Evolutionary conservation across 768 basidiomycete species (phyloP).

Genomic region (Daedaleopsis nitida): DNA sequence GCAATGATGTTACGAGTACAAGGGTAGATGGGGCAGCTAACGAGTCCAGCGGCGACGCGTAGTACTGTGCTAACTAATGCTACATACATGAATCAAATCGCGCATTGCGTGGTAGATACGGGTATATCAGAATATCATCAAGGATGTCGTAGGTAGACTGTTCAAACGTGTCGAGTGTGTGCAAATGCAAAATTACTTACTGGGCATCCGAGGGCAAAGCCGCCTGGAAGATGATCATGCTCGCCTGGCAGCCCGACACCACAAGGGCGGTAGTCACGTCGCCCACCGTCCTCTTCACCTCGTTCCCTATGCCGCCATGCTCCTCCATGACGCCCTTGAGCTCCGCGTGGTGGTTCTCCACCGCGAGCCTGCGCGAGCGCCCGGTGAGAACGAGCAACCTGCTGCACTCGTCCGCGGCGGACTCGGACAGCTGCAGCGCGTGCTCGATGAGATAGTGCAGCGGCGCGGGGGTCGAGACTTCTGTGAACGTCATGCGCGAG

Average conservation of each 20-base stretch:
- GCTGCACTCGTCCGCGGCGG: slow-evolving; percentile 20
- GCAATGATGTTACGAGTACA: slow-evolving; percentile 3
- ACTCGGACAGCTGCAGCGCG: slow-evolving; percentile 33
- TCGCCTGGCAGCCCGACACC: slow-evolving; percentile 55
- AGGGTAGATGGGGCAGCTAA: neutral
- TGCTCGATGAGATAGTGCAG: slow-evolving; percentile 55
- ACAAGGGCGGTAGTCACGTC: slow-evolving; percentile 82
- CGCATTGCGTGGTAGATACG: neutral
- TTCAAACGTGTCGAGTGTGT: neutral
- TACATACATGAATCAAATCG: neutral
- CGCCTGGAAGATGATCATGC: slow-evolving; percentile 72
- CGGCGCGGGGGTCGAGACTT: slow-evolving; percentile 56
- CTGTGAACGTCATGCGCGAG: slow-evolving; percentile 63
- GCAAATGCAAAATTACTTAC: neutral
- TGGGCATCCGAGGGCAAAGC: slow-evolving; percentile 13
- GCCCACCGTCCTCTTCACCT: slow-evolving; percentile 82
- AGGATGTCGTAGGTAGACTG: neutral
- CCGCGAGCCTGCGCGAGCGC: slow-evolving; percentile 71
- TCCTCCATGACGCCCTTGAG: slow-evolving; percentile 62
- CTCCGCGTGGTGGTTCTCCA: slow-evolving; percentile 73
- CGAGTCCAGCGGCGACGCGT: neutral
- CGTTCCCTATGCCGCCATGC: slow-evolving; percentile 53
- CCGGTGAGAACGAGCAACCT: slow-evolving; percentile 67
- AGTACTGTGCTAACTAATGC: slow-evolving; percentile 4
- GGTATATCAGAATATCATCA: neutral